Base-by-base conservation (phyloP, 1,284 basidiomycete species). In the Tilletia horrida region DNA sequence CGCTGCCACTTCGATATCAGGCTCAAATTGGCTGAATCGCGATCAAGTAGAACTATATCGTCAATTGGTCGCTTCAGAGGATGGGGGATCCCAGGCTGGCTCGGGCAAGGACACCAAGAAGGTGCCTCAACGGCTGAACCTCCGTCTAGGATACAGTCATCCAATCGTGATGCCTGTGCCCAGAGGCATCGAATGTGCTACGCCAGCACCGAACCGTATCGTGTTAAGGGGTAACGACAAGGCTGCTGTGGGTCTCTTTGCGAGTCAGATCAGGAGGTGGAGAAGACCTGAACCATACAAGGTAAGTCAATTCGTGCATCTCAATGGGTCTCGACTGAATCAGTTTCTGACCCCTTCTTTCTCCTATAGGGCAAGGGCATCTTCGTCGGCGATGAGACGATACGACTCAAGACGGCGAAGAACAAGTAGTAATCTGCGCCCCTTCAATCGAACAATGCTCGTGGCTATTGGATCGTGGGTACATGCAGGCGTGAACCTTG, bases 231-330 rank as follows among this genome's bases (percentile, higher is more conserved):
- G 86, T 2, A 84, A 80, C 11, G 85, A 87, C 76, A 86, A 86
- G 79, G 84, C 86, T 72, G 79, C 86, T 67, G 82, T 97, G 48
- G 93, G 93, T 0, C 84, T 91, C 71, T 96, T 96, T 81, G 92
- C 93, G 0, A 92, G 92, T 18, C 87, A 89, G 76, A 90, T 98
- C 42, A 85, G 93, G 71, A 86, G 85, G 67, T 91, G 89, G 85
- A 87, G 95, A 73, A 90, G 89, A 76, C 95, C 95, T 16, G 96
- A 98, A 82, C 94, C 94, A 23, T 98, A 97, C 85, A 93, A 97
- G 84, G 93, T 93, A 76, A 94, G 96, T 87, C 63, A 27, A 7
- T 16, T 52, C 23, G 18, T 13, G 21, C 6, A 18, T 8, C 31
- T n/a, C 18, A 48, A 3, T 4, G 21, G 45, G 35, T 40, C 35